These are phyloP conservation scores for Hypoxylon cercidicola DNA, from an alignment of 495 filamentous ascomycete species.

Conservation along the genomic window DNA sequence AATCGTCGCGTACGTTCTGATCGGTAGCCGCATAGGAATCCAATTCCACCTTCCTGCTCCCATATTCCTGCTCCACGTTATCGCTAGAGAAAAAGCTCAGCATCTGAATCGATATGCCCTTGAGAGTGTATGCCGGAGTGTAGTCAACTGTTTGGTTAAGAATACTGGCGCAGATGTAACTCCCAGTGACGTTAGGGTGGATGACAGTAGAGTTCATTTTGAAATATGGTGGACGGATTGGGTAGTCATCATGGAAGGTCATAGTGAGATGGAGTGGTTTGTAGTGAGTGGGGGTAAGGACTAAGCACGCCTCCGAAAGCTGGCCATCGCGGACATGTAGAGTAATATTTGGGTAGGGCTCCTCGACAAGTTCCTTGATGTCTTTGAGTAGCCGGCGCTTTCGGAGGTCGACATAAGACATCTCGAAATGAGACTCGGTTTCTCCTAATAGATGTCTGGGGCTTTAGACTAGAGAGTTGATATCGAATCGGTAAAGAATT, in stretches of 20 bases:
- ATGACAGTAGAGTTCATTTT: slow-evolving; percentile 60
- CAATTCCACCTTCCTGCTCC: slow-evolving; percentile 1
- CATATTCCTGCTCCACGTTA: slow-evolving; percentile 53
- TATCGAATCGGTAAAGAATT: too few species aligned
- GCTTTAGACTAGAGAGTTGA: too few species aligned
- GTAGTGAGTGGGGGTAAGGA: slow-evolving; percentile 51
- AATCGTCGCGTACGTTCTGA: not conserved
- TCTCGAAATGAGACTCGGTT: not conserved
- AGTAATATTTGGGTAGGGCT: slow-evolving; percentile 59
- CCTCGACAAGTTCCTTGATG: slow-evolving; percentile 56
- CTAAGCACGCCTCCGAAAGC: slow-evolving; percentile 51
- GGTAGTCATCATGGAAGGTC: slow-evolving; percentile 49
- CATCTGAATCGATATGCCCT: slow-evolving; percentile 61
- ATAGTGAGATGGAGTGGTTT: slow-evolving; percentile 50
- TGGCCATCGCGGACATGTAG: slow-evolving; percentile 50
- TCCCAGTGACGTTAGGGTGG: slow-evolving; percentile 63
- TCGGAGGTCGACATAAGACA: slow-evolving; percentile 19
- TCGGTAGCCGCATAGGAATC: not conserved
- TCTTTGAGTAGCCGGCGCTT: slow-evolving; percentile 52
- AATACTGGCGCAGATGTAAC: slow-evolving; percentile 62
- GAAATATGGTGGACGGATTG: slow-evolving; percentile 53
- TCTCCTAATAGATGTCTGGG: too few species aligned
- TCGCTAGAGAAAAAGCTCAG: slow-evolving; percentile 71
- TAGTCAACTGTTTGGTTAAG: slow-evolving; percentile 54
- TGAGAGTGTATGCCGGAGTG: slow-evolving; percentile 63